A percentile compares a stretch with the other conserved stretches of the same genome.
Evolutionary conservation across 345 rosid genomes (phyloP).

Genomic region (Brassica cretica): DNA sequence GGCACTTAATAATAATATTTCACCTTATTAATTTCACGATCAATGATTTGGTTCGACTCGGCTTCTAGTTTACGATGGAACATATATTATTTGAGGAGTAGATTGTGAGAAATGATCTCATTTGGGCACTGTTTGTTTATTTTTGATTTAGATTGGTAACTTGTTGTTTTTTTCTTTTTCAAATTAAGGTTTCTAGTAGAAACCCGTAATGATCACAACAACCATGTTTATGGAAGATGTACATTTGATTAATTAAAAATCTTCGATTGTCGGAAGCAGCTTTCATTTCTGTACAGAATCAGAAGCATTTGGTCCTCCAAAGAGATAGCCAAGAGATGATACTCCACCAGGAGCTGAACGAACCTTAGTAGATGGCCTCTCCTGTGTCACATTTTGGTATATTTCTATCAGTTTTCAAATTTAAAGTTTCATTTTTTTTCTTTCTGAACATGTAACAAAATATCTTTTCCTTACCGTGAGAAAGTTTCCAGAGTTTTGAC

Average conservation of each 20-base stretch:
- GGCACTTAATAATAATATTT: neutral
- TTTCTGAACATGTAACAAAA: neutral
- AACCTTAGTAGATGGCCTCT: neutral
- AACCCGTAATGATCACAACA: neutral
- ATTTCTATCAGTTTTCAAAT: neutral
- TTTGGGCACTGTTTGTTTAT: neutral
- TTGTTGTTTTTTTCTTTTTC: neutral
- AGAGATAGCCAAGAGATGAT: neutral
- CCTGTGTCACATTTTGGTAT: neutral
- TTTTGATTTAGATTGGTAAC: neutral
- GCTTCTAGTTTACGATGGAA: neutral
- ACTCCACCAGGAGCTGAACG: neutral
- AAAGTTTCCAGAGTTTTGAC: constrained; percentile 84
- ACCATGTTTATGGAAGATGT: neutral
- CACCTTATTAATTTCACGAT: neutral
- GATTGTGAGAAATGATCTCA: neutral
- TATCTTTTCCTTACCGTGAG: constrained; percentile 48
- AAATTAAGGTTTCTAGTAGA: neutral
- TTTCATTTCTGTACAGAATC: neutral
- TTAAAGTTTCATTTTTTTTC: neutral
- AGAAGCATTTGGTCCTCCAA: neutral
- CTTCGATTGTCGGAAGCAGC: neutral
- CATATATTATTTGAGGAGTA: neutral
- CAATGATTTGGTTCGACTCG: neutral
- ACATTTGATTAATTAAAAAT: neutral